Conservation (phyloP, 768 basidiomycete species). For the Rhodotorula toruloides region DNA sequence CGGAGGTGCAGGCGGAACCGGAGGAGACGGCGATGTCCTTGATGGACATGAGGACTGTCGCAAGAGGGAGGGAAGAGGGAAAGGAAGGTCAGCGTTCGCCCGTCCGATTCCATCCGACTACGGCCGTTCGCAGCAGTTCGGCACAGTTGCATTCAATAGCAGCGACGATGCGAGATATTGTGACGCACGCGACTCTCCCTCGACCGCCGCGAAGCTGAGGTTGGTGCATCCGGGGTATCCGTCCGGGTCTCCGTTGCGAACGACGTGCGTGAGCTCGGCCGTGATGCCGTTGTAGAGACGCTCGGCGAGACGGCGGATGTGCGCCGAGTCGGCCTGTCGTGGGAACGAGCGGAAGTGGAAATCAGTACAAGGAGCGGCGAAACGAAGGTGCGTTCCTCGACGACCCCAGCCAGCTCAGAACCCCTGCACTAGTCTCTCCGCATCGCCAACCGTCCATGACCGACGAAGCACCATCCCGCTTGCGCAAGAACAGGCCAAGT, state of each 20-base stretch:
- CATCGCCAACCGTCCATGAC: no score
- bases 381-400: no score
- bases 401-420: conserved; percentile 64
- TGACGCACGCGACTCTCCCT: conserved; percentile 33
- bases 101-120: no score
- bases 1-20: conserved; percentile 96
- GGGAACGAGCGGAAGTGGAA: conserved; percentile 1
- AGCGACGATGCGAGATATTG: background rate
- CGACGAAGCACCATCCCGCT: no score
- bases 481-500: no score
- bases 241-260: conserved; percentile 83
- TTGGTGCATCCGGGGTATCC: conserved; percentile 81
- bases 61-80: background rate
- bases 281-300: conserved; percentile 77
- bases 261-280: conserved; percentile 76
- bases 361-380: no score
- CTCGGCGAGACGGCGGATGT: conserved; percentile 67
- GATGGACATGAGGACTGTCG: conserved; percentile 77
- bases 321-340: conserved; percentile 69
- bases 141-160: background rate
- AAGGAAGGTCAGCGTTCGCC: background rate
- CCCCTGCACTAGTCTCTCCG: conserved; percentile 83
- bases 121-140: no score
- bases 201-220: conserved; percentile 20
- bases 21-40: conserved; percentile 99